Evolutionary conservation across 2,329 filamentous ascomycete species (phyloP).

Genomic region (Monosporascus cannonballus): DNA sequence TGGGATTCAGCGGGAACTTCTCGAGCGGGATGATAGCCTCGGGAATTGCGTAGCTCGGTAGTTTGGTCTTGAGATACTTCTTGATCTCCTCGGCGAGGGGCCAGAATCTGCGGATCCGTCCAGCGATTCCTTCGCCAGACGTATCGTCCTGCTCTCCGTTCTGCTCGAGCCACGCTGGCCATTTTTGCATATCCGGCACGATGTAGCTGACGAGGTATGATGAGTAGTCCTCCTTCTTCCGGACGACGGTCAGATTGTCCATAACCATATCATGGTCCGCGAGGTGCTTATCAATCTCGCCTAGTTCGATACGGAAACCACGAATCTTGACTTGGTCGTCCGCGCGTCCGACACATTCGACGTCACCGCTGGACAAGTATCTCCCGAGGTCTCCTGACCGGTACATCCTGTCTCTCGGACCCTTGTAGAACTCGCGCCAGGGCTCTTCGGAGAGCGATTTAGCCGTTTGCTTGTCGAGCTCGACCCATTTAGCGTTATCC

Average conservation of each 20-base stretch:
- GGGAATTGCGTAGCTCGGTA: constrained; percentile 59
- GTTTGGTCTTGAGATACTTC: constrained; percentile 54
- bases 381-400: constrained; percentile 79
- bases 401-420: constrained; percentile 81
- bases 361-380: constrained; percentile 53
- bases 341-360: constrained; percentile 47
- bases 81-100: constrained; percentile 16
- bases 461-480: constrained; percentile 34
- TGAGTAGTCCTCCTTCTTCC: neutral
- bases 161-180: neutral
- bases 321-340: neutral
- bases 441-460: too few relatives aligned
- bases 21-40: constrained; percentile 31
- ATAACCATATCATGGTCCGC: neutral
- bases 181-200: neutral
- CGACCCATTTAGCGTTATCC: constrained; percentile 62
- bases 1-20: constrained; percentile 62
- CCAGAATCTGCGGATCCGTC: neutral
- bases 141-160: neutral
- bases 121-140: neutral
- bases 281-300: neutral
- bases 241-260: neutral
- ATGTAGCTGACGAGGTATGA: neutral
- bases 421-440: constrained; percentile 64
- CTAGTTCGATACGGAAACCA: neutral